Base-by-base conservation (phyloP, 2,329 filamentous ascomycete genomes). In the Diaporthe helianthi region DNA sequence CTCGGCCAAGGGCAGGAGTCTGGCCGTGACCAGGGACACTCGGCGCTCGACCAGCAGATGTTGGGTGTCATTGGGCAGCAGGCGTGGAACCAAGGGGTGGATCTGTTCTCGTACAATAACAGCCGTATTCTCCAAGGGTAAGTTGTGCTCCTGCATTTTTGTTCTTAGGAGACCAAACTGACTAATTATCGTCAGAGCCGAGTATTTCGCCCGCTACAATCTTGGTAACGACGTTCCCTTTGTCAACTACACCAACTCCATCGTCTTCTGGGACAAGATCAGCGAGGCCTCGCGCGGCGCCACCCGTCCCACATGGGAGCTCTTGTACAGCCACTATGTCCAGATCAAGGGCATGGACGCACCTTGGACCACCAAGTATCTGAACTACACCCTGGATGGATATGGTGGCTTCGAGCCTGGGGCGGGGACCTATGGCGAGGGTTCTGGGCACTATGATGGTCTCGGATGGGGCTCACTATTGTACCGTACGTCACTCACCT, bases 21-120 rank as follows among this genome's bases (percentile, higher is more conserved):
- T 1, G 81, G 82, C 2, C 75, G 82, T 0, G 83, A 84, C 69
- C 83, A 84, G 70, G 83, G 82, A 7, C 83, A 85, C 69, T 72
- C 81, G 1, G 78, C 77, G 13, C 74, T 84, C 4, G 79, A 80
- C 69, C 77, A 82, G 22, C 75, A 77, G 0, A 73, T 83, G 7
- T 69, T 82, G 2, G 82, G 80, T 2, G 76, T 78, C 1, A 73
- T 84, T 53, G 80, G 78, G 2, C 81, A 83, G 73, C 78, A 80
- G 72, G 78, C 78, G 0, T 80, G 79, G 66, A 84, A 69, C 15
- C 69, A 69, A 22, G 69, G 69, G 9, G 69, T 67, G 19, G 69
- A 71, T 41, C 49, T 71, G 19, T 71, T 71, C 26, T 26, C 44
- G 36, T 75, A 73, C 47, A 74, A 75, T 38, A 73, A 73, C 64